phyloP scores from a whole-genome alignment of 768 basidiomycete genomes.

The Phanerochaete sordida region DNA sequence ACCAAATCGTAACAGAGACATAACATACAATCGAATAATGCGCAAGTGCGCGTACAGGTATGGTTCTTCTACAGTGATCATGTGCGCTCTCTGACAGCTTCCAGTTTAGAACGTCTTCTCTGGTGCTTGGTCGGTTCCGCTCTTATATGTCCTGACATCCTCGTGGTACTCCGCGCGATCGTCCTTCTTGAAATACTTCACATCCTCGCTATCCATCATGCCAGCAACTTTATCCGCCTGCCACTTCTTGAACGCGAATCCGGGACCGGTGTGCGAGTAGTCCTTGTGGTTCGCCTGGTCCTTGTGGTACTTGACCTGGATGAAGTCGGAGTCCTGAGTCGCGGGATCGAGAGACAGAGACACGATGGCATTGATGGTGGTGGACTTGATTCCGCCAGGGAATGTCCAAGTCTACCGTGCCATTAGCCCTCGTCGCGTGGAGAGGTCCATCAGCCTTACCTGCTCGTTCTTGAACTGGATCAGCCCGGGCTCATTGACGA shows the following conservation, averaged over 20 bases:
- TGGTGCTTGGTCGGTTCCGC: conserved; percentile 17
- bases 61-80: too few relatives aligned
- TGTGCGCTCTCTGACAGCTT: not conserved
- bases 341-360: conserved; percentile 36
- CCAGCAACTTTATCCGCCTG: conserved; percentile 28
- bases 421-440: not conserved
- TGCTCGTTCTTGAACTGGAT: conserved; percentile 45
- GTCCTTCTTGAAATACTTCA: conserved; percentile 20
- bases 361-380: conserved; percentile 40
- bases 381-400: conserved; percentile 33
- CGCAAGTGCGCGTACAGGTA: too few relatives aligned
- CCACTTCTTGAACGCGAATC: conserved; percentile 40
- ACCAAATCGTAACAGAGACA: not conserved
- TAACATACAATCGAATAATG: not conserved
- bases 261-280: conserved; percentile 38
- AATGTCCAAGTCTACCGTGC: conserved; percentile 35
- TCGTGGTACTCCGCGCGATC: conserved; percentile 17
- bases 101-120: conserved; percentile 12
- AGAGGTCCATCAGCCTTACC: conserved; percentile 12
- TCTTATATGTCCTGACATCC: conserved; percentile 16
- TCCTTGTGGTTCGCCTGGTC: conserved; percentile 42
- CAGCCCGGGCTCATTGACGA: conserved; percentile 31
- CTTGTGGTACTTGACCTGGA: conserved; percentile 33
- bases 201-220: conserved; percentile 22
- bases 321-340: conserved; percentile 38